Percentiles rank a stretch among this genome's conserved stretches.
phyloP scores from a whole-genome alignment of 306 rosid species.

The Lagenaria siceraria region DNA sequence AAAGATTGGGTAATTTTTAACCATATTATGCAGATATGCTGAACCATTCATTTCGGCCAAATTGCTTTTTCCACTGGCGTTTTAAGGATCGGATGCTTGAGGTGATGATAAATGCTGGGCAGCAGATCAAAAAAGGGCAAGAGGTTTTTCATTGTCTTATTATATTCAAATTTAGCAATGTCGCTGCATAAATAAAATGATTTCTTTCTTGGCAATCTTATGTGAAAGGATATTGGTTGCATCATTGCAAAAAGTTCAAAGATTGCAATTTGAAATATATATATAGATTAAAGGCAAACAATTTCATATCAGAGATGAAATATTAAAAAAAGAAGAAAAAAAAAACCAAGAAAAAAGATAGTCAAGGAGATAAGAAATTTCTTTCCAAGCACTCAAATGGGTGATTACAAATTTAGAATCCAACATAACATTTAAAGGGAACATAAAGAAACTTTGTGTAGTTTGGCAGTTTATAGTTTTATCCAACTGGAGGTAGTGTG shows the following conservation, averaged over 20 bases:
- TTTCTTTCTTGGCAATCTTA: not conserved
- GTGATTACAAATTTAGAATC: too few species aligned
- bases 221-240: not conserved
- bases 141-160: conserved; percentile 45
- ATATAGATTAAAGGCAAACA: not conserved
- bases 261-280: not conserved
- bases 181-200: not conserved
- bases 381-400: not conserved
- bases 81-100: conserved; percentile 93
- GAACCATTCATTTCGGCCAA: conserved; percentile 91
- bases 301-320: not conserved
- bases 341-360: too few species aligned
- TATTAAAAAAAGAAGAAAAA: not conserved
- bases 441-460: not conserved
- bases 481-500: not conserved
- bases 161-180: conserved; percentile 9
- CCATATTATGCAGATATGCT: conserved; percentile 63
- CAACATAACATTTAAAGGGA: not conserved
- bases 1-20: not conserved
- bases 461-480: not conserved
- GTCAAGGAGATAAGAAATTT: too few species aligned
- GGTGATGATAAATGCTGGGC: conserved; percentile 96
- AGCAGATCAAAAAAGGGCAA: conserved; percentile 67
- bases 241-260: not conserved
- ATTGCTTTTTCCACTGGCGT: conserved; percentile 97